Conservation (phyloP, 1,284 basidiomycete genomes). For the Austroboletus niveus region DNA sequence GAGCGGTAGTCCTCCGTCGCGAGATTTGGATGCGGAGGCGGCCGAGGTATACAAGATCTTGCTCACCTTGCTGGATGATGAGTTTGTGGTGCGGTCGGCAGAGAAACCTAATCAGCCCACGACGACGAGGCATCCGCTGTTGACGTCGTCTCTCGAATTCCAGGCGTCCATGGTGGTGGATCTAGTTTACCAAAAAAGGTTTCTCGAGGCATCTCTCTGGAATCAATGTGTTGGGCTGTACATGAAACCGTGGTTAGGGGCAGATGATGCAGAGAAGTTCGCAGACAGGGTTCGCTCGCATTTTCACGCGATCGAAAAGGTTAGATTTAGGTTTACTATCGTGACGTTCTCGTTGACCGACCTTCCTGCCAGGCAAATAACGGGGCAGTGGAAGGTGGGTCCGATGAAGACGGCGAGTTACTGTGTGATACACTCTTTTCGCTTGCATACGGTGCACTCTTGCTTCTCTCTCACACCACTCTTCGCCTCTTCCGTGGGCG, state of each 20-base stretch:
- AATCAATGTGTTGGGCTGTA: conserved; percentile 71
- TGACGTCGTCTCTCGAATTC: conserved; percentile 62
- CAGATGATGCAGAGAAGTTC: conserved; percentile 48
- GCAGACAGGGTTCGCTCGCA: conserved; percentile 67
- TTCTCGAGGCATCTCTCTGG: conserved; percentile 68
- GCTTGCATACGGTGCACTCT: conserved; percentile 93
- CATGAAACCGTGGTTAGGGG: conserved; percentile 66
- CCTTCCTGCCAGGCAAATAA: conserved; percentile 49
- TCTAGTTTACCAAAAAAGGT: conserved; percentile 68
- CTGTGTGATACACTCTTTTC: conserved; percentile 95
- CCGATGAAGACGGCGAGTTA: conserved; percentile 79
- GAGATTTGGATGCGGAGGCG: conserved; percentile 66
- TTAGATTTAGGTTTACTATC: conserved; percentile 22
- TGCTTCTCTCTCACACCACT: conserved; percentile 93
- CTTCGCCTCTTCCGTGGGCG: conserved; percentile 89
- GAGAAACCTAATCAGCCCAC: conserved; percentile 45
- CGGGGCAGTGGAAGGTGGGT: conserved; percentile 38
- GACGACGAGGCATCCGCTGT: conserved; percentile 46
- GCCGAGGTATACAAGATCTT: conserved; percentile 55
- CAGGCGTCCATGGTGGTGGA: conserved; percentile 76
- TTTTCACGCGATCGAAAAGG: conserved; percentile 77
- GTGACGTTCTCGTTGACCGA: conserved; percentile 8
- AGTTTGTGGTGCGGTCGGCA: conserved; percentile 43
- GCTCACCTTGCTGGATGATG: conserved; percentile 57
- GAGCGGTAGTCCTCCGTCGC: conserved; percentile 58